These are phyloP conservation scores for Fusarium luffae DNA, from an alignment of 2,329 filamentous ascomycete genomes.

Conservation along the genomic window DNA sequence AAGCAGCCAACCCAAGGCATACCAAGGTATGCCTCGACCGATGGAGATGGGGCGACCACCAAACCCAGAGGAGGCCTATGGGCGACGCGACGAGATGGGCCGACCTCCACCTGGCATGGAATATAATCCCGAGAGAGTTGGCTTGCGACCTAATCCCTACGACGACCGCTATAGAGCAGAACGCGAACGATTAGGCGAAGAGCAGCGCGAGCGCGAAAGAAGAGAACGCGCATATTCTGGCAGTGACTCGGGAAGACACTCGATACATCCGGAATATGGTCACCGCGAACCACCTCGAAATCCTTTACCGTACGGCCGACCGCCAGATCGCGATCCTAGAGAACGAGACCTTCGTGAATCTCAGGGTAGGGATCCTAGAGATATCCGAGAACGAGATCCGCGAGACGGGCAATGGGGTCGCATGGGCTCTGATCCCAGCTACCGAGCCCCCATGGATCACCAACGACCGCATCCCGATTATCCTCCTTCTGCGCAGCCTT, in stretches of 20 bases:
- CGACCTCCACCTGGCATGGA: conserved; percentile 55
- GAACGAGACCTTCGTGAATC: conserved; percentile 55
- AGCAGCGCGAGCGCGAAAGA: conserved; percentile 57
- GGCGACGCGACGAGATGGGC: conserved; percentile 61
- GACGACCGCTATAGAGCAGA: conserved; percentile 66
- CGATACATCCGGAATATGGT: conserved; percentile 52
- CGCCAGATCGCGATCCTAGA: conserved; percentile 56
- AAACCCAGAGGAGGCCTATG: conserved; percentile 58
- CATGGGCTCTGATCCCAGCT: conserved; percentile 48
- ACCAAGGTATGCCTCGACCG: conserved; percentile 57
- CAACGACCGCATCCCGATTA: conserved; percentile 61
- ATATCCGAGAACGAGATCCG: conserved; percentile 51
- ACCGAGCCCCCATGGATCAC: conserved; percentile 54
- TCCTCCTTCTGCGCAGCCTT: conserved; percentile 56
- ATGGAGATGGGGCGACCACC: conserved; percentile 59
- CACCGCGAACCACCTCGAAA: conserved; percentile 59
- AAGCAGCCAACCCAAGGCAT: conserved; percentile 64
- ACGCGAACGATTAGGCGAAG: conserved; percentile 59
- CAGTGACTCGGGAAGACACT: conserved; percentile 58
- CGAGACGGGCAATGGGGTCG: conserved; percentile 52
- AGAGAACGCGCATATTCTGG: conserved; percentile 62
- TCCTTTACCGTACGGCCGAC: conserved; percentile 58
- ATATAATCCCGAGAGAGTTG: conserved; percentile 64
- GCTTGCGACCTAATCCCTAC: conserved; percentile 57
- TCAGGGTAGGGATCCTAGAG: conserved; percentile 52